Evolutionary conservation across 306 rosid genomes (phyloP), one percentile per base, ranked within the genome.

Genomic region (Elaeagnus macrophylla): DNA sequence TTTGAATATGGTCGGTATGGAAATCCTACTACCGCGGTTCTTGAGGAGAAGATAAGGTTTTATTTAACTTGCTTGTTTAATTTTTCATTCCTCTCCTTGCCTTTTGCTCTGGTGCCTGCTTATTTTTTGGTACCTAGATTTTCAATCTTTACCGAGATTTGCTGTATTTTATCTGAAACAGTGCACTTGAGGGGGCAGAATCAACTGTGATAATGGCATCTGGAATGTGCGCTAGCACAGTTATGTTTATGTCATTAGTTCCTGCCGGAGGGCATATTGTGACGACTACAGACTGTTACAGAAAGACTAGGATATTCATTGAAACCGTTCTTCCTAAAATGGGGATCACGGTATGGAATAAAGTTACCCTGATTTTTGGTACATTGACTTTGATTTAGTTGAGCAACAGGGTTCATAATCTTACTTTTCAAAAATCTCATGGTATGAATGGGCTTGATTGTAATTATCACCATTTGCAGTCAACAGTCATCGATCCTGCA

Each of bases 1-100:
- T 90, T 81, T 62, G 97, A 90, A 64, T 90, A 90, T 15, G 97
- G 95, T 46, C 91, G 97, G 39, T 90, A 90, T 71, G 95, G 95
- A 49, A 90, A 86, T 71, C 97, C 95, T 0, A 90, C 97, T 0
- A 83, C 94, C 0, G 81, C 75, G 39, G 97, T 90, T 74, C 57
- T 69, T 6, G 97, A 90, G 83, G 84, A 83, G 77, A 90, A 86
- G 83, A 79, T 90, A 72, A 90, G 97, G 97, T 87, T 73, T 64
- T 45, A 47, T 58, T 52, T 60, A 46, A 13, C 7, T 12, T 45
- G 43, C 17, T 5, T 54, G 41, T 20, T 39, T 55, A 25, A 39
- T 46, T 18, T 53, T 12, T 25, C 32, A 25, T 25, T 25, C 32
- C 32, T 1, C 32, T 25, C 32, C 4, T 25, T 25, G 32, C 25